Conservation (phyloP, 2,329 filamentous ascomycete genomes). For the Akanthomyces muscarius region DNA sequence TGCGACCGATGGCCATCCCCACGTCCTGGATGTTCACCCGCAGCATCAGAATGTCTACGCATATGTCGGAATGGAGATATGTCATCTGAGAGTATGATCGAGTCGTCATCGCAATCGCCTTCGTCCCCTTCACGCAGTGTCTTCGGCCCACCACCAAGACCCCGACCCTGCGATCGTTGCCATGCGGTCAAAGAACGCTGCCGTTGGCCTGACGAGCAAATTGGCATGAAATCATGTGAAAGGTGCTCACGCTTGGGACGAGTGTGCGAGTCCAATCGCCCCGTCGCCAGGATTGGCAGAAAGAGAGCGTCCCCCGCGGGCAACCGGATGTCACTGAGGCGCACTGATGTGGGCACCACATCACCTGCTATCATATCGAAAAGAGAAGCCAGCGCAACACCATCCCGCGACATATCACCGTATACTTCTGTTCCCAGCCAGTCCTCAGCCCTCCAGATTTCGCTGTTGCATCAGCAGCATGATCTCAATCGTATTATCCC, state of each 20-base stretch:
- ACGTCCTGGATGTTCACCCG: neutral
- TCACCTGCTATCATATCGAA: no score
- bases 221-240: neutral
- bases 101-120: neutral
- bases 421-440: neutral
- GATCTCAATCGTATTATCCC: neutral
- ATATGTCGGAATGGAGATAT: neutral
- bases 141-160: neutral
- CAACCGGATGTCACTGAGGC: conserved; percentile 2
- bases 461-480: neutral
- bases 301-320: conserved; percentile 2
- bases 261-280: neutral
- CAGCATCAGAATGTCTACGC: neutral
- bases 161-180: conserved; percentile 15
- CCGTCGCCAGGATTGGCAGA: neutral
- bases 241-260: conserved; percentile 12
- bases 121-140: neutral
- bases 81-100: neutral
- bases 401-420: neutral
- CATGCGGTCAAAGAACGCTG: conserved; percentile 17
- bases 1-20: no score
- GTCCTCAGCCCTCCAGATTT: neutral
- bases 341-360: neutral
- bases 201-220: neutral
- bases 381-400: neutral